These are phyloP conservation scores for Stephania cephalantha DNA, from an alignment of 164 flowering plant species.

Conservation along the genomic window DNA sequence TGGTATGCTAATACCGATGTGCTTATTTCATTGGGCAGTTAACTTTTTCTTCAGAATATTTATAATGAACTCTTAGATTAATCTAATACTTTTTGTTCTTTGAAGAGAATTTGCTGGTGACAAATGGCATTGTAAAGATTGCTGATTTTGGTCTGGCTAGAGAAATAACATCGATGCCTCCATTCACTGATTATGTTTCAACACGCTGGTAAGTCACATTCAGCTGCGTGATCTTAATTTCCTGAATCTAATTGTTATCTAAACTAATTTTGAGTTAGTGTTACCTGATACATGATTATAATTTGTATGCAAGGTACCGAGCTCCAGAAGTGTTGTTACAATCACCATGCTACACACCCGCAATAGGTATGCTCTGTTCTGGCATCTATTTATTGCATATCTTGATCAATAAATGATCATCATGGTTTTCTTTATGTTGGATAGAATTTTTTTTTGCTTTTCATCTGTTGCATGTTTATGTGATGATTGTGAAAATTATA, in stretches of 20 bases:
- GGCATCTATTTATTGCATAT: background rate
- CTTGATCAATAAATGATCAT: background rate
- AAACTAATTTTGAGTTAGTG: background rate
- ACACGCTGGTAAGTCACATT: slow-evolving; percentile 24
- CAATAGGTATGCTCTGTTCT: slow-evolving; percentile 49
- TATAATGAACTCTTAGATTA: background rate
- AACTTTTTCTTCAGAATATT: background rate
- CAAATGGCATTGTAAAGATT: slow-evolving; percentile 65
- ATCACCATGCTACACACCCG: slow-evolving; percentile 66
- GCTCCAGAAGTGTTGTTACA: slow-evolving; percentile 95
- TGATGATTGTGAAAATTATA: background rate
- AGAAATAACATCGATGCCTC: slow-evolving; percentile 71
- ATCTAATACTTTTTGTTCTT: slow-evolving; percentile 5
- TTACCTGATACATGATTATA: background rate
- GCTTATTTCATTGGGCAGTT: background rate
- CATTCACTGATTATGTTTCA: slow-evolving; percentile 89
- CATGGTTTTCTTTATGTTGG: background rate
- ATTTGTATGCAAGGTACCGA: slow-evolving; percentile 57
- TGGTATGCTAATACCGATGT: slow-evolving; percentile 34
- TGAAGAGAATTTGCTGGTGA: slow-evolving; percentile 80
- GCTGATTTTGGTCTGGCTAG: slow-evolving; percentile 95
- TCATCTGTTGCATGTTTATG: background rate
- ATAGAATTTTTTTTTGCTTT: background rate
- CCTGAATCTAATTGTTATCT: background rate
- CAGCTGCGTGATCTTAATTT: background rate